A percentile compares a stretch with the other conserved stretches of the same genome.
phyloP scores from a whole-genome alignment of 106 monocot species.

The Dendrobium nobile region DNA sequence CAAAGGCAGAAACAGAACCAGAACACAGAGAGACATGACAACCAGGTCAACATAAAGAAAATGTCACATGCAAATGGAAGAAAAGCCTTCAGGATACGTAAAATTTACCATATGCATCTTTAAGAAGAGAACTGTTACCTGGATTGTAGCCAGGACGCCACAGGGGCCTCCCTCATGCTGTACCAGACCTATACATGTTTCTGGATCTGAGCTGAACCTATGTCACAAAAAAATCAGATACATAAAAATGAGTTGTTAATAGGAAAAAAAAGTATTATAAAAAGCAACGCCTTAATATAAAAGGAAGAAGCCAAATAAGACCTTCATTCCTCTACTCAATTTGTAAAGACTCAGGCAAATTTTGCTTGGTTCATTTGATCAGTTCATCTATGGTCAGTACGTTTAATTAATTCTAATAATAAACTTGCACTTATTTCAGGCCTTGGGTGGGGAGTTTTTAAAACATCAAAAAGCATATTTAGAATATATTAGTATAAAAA shows the following conservation, averaged over 20 bases:
- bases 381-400: neutral
- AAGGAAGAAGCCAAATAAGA: neutral
- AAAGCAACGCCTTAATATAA: neutral
- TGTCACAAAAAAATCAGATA: constrained; percentile 8
- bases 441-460: neutral
- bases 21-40: neutral
- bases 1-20: neutral
- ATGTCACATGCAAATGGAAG: neutral
- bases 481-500: neutral
- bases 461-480: neutral
- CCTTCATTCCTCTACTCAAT: neutral
- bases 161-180: constrained; percentile 98
- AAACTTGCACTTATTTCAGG: neutral
- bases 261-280: neutral
- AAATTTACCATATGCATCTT: neutral
- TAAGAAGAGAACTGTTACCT: constrained; percentile 34
- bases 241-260: neutral
- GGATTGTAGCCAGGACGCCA: constrained; percentile 91
- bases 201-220: constrained; percentile 97
- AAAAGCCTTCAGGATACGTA: neutral
- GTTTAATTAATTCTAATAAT: neutral
- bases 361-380: neutral
- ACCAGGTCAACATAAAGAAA: neutral
- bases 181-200: constrained; percentile 86
- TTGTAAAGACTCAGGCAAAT: neutral